phyloP scores from a whole-genome alignment of 2,329 filamentous ascomycete genomes.

The Leptographium lundbergii region DNA sequence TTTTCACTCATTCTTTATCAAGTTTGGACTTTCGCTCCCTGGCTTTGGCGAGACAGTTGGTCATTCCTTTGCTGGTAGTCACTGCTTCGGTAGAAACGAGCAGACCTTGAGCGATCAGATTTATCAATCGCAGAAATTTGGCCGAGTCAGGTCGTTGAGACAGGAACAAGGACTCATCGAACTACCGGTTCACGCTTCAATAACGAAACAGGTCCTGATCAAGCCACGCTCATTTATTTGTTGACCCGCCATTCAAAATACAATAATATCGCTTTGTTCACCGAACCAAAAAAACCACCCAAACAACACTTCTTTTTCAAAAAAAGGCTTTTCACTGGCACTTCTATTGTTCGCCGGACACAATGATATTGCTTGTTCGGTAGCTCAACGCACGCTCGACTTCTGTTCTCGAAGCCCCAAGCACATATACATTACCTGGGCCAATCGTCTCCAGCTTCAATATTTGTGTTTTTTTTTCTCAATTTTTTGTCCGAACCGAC shows the following conservation, averaged over 20 bases:
- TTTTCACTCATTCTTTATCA: background rate
- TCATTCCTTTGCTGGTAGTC: background rate
- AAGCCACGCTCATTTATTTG: background rate
- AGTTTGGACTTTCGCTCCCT: background rate
- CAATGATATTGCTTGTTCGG: background rate
- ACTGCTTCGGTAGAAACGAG: background rate
- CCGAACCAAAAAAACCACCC: background rate
- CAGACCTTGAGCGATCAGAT: background rate
- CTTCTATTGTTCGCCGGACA: background rate
- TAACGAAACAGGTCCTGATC: background rate
- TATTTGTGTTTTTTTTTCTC: background rate
- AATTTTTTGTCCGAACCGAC: background rate
- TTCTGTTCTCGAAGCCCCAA: background rate
- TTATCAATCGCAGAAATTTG: background rate
- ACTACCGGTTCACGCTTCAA: background rate
- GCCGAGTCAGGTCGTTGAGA: background rate
- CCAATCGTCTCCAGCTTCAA: background rate
- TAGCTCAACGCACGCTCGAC: background rate
- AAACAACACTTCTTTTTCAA: background rate
- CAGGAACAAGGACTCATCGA: background rate
- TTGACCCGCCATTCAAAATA: background rate
- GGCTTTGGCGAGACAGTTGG: background rate
- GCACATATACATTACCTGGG: background rate
- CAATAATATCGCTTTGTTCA: background rate
- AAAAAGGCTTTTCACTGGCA: background rate